phyloP scores from a whole-genome alignment of 768 basidiomycete genomes.

The Mycena sanguinolenta region DNA sequence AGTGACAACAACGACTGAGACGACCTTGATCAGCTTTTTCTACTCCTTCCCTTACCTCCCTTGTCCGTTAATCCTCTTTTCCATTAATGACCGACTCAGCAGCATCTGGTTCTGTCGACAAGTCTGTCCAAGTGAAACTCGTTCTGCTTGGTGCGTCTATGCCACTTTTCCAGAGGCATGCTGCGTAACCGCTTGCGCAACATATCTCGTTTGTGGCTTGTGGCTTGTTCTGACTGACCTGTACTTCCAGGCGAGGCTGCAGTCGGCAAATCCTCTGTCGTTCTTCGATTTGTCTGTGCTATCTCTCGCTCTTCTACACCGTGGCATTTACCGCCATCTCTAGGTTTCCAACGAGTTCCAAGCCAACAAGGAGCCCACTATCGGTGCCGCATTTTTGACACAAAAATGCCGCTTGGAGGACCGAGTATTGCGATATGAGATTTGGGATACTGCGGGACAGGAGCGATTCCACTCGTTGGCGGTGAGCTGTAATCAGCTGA shows the following conservation, averaged over 20 bases:
- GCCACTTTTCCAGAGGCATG: slow-evolving; percentile 21
- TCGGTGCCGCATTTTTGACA: slow-evolving; percentile 95
- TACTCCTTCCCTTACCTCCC: slow-evolving; percentile 24
- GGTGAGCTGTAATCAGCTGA: slow-evolving; percentile 59
- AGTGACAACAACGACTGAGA: slow-evolving; percentile 32
- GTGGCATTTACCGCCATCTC: slow-evolving; percentile 34
- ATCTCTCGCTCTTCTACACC: slow-evolving; percentile 4
- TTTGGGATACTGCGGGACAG: slow-evolving; percentile 97
- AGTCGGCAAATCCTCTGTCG: slow-evolving; percentile 98
- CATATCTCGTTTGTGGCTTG: slow-evolving; percentile 20
- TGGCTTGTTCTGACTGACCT: slow-evolving; percentile 32
- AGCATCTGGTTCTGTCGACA: slow-evolving; percentile 82
- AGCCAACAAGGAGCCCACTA: slow-evolving; percentile 98
- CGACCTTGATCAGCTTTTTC: slow-evolving; percentile 29
- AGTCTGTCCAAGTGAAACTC: slow-evolving; percentile 97
- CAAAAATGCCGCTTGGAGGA: slow-evolving; percentile 97
- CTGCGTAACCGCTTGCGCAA: slow-evolving; percentile 21
- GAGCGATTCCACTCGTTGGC: slow-evolving; percentile 98
- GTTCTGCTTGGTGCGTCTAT: slow-evolving; percentile 86
- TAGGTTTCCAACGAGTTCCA: slow-evolving; percentile 98
- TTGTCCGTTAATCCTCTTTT: slow-evolving; percentile 28
- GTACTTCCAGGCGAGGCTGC: slow-evolving; percentile 90
- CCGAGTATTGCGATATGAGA: slow-evolving; percentile 93
- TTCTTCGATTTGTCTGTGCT: slow-evolving; percentile 89
- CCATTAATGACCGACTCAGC: slow-evolving; percentile 70